Base-by-base conservation (phyloP, 495 filamentous ascomycete genomes). In the Hypoxylon rickii region DNA sequence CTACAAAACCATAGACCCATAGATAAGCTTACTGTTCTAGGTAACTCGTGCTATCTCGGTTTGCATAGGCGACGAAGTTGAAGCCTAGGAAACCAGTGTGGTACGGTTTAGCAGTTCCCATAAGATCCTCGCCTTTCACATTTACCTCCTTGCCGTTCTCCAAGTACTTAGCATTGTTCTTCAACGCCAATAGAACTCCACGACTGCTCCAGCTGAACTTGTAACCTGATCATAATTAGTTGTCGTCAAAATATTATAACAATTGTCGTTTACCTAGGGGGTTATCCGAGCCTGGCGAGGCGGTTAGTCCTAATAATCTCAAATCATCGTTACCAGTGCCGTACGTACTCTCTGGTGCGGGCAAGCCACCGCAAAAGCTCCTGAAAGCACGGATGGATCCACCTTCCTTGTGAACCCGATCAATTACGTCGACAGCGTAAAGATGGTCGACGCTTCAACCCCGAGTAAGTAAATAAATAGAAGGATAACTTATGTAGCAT, bases 61-160 rank as follows among this genome's bases (percentile, higher is more conserved):
- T 97, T 8, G 90, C 89, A 71, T 97, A 98, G 7, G 88, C 92
- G 45, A 96, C 90, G 64, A 96, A 94, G 18, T 89, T 86, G 66
- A 85, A 97, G 24, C 92, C 76, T 15, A 88, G 88, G 73, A 92
- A 94, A n/a, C n/a, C n/a, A 77, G 96, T 93, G 65, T 80, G 83
- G 81, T 96, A 97, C 7, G 93, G 91, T 79, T 93, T 91, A 13
- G 93, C 89, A 39, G 80, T 81, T 41, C 75, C 86, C 94, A 97
- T 96, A 38, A 97, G 81, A 16, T 92, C 86, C 44, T 79, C 73
- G 8, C 82, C 83, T 2, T 70, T 67, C 3, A 83, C 77, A 39
- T 85, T 81, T 62, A 86, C 80, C 31, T 86, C 70, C 73, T 92
- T 80, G 55, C 92, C 92, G 55, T 89, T 85, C 70, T 89, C 76